phyloP scores from a whole-genome alignment of 2,329 filamentous ascomycete species.

The Chrysoporthe cubensis region DNA sequence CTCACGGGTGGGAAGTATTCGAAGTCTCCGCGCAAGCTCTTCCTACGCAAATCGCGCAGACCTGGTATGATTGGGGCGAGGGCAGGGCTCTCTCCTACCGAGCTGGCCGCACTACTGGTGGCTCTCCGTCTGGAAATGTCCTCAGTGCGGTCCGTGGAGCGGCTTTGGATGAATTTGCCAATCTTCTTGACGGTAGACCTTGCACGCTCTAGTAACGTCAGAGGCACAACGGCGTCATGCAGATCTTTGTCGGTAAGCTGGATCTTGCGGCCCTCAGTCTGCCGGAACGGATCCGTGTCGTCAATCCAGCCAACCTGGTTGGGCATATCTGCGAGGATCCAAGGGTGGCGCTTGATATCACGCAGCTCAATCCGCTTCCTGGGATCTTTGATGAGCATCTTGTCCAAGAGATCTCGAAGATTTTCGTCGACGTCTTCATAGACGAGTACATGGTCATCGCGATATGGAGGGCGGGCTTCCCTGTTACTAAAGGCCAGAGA shows the following conservation, averaged over 20 bases:
- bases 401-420: conserved; percentile 75
- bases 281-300: conserved; percentile 83
- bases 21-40: conserved; percentile 55
- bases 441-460: conserved; percentile 75
- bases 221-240: conserved; percentile 84
- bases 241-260: conserved; percentile 91
- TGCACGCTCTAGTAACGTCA: conserved; percentile 84
- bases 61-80: conserved; percentile 55
- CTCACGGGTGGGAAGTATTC: conserved; percentile 55
- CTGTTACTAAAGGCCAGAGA: conserved; percentile 60
- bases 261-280: conserved; percentile 81
- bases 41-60: conserved; percentile 56
- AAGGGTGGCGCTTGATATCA: conserved; percentile 92
- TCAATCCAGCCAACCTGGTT: conserved; percentile 86
- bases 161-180: conserved; percentile 65
- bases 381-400: conserved; percentile 87
- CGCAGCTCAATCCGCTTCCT: conserved; percentile 84
- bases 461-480: conserved; percentile 67
- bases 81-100: conserved; percentile 57
- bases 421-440: conserved; percentile 87
- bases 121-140: conserved; percentile 59
- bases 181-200: conserved; percentile 76
- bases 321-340: conserved; percentile 79
- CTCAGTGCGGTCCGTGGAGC: conserved; percentile 58
- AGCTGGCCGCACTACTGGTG: conserved; percentile 67